Base-by-base conservation (phyloP, 176 grass and related monocot genomes). In the Rhynchospora breviuscula region DNA sequence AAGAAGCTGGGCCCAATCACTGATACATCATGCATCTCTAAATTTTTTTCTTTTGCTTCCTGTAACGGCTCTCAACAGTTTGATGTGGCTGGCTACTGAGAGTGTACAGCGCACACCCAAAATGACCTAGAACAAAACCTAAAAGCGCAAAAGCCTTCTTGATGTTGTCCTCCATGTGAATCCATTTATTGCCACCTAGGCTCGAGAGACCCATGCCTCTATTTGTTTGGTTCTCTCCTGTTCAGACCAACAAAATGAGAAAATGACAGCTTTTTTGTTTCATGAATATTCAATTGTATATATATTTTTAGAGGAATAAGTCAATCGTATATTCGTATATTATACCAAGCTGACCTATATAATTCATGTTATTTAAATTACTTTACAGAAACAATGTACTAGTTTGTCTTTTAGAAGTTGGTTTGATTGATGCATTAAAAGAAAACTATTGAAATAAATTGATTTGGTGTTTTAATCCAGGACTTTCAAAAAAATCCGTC, bases 111-210 rank as follows among this genome's bases (percentile, higher is more conserved):
- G 19, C 59, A 81, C 79, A 81, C 79, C 79, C 56, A 81, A 81
- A 81, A 47, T 64, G 79, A 81, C n/a, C 35, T 63, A 81, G 57
- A 81, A 81, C n/a, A 81, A 23, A 81, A 81, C 58, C 35, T 81
- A 81, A 64, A 81, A 64, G 60, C 10, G 79, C 21, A 49, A 81
- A 47, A 81, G 59, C 79, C 15, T 59, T 64, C 40, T 49, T 81
- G 59, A 81, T 81, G 79, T 81, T 81, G 79, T 45, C 35, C 79
- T 81, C 79, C 79, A 81, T 81, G 79, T 81, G 79, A 81, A 64
- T 81, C 79, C 40, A 64, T 45, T 81, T 59, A 81, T 81, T 81
- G 58, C 79, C 79, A 81, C 79, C 79, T 81, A 48, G 59, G 56
- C 59, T 48, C 8, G 9, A 71, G 17, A 62, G 67, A 77, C 56